Evolutionary conservation across 148 eudicot species (phyloP), one percentile per base, ranked within the genome.

Genomic region (Spergularia bocconei): DNA sequence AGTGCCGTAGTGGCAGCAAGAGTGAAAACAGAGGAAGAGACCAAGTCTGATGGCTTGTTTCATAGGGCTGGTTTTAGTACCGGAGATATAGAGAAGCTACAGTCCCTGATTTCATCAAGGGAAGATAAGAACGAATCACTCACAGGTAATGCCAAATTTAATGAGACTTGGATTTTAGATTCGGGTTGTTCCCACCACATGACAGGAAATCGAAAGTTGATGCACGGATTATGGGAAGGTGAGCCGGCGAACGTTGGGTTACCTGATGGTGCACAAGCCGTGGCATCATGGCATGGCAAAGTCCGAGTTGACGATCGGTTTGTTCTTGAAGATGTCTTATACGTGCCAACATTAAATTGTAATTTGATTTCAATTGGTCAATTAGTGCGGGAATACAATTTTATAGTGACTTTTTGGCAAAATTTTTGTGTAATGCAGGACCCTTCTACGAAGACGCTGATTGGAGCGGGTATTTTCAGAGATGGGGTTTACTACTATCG

Each of bases 371-470:
- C 69, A 9, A 13, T 67, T 41, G 11, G 8, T 3, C 23, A 67
- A 47, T 21, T 67, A 15, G 8, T 11, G 5, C 12, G 3, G 6
- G 71, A 67, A 16, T 2, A 36, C 19, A 6, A 70, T 48, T 77
- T 58, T 36, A 23, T 47, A 19, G 73, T 61, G n/a, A 15, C 52
- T 19, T 77, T 77, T 69, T n/a, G 21, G 15, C 4, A 8, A 19
- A 21, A 29, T 1, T 67, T 41, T 21, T 67, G 62, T 55, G 53
- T 74, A 63, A 62, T 53, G 20, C 61, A 63, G 61, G 75, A 41
- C 67, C 67, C 15, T 19, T 55, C 66, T 13, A 38, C 67, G 67
- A 59, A 60, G 75, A 58, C 2, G 55, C 55, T 72, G 67, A 72
- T 59, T 58, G 56, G 67, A 21, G 39, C 38, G 54, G 39, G 75